These are phyloP conservation scores for Eucalyptus erythrocorys DNA, from an alignment of 345 rosid genomes.

Conservation along the genomic window DNA sequence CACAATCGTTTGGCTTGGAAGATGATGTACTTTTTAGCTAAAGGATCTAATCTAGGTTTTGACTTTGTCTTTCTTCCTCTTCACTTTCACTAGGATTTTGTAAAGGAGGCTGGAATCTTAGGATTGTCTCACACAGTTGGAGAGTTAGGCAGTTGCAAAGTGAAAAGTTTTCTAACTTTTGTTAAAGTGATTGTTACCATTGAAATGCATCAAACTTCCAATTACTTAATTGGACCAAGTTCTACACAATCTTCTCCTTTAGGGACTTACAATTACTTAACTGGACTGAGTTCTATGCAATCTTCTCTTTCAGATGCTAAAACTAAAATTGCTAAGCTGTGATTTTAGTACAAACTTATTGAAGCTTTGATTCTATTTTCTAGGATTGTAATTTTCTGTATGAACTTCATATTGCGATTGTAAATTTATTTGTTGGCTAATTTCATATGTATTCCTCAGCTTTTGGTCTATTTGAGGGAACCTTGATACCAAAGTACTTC, in stretches of 20 bases:
- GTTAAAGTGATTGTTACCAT: not conserved
- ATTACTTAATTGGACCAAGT: not conserved
- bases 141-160: not conserved
- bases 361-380: not conserved
- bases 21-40: not conserved
- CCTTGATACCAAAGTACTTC: not conserved
- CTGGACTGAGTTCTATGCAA: not conserved
- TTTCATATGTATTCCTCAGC: not conserved
- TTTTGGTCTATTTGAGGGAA: not conserved
- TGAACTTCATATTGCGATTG: not conserved
- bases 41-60: not conserved
- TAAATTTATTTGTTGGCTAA: not conserved
- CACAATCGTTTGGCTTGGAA: not conserved
- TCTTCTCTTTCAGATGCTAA: not conserved
- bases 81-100: not conserved
- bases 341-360: not conserved
- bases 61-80: not conserved
- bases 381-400: not conserved
- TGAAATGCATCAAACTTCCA: not conserved
- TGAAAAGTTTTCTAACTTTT: not conserved
- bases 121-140: not conserved
- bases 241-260: not conserved
- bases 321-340: not conserved
- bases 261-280: no score
- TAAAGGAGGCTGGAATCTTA: not conserved